Conservation (phyloP, 2,329 filamentous ascomycete species). For the Delphinella strobiligena region DNA sequence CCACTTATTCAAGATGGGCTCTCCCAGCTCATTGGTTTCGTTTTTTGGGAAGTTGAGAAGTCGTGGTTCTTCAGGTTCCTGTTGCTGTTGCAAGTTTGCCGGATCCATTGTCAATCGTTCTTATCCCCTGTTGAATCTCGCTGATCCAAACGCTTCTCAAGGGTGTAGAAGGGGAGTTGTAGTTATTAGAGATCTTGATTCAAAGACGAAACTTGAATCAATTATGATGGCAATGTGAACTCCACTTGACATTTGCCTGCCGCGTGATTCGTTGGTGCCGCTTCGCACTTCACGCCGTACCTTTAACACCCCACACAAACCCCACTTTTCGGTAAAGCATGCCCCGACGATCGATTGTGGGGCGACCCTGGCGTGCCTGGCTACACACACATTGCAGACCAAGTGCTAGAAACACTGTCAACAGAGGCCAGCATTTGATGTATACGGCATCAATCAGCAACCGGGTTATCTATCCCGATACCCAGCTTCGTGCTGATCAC, state of each 20-base stretch:
- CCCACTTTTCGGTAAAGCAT: background rate
- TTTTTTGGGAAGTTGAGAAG: constrained; percentile 46
- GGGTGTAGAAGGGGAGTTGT: no score
- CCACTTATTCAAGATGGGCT: constrained; percentile 68
- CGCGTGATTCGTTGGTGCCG: constrained; percentile 4
- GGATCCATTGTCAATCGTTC: constrained; percentile 21
- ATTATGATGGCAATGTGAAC: background rate
- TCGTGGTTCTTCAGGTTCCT: constrained; percentile 31
- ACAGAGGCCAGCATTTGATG: no score
- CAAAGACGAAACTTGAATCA: no score
- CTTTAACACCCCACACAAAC: constrained; percentile 5
- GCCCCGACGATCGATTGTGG: background rate
- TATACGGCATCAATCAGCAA: no score
- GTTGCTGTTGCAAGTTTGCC: constrained; percentile 23
- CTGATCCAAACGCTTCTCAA: no score
- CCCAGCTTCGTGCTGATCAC: no score
- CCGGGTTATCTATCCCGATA: no score
- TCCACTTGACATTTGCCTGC: constrained; percentile 2
- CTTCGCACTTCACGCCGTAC: constrained; percentile 6
- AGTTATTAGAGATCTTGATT: no score
- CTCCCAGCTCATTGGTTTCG: constrained; percentile 36
- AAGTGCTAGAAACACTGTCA: no score
- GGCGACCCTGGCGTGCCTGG: no score
- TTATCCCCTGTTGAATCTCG: no score
- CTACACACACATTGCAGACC: no score